phyloP scores from a whole-genome alignment of 345 rosid genomes.

The Eucalyptus polybractea region DNA sequence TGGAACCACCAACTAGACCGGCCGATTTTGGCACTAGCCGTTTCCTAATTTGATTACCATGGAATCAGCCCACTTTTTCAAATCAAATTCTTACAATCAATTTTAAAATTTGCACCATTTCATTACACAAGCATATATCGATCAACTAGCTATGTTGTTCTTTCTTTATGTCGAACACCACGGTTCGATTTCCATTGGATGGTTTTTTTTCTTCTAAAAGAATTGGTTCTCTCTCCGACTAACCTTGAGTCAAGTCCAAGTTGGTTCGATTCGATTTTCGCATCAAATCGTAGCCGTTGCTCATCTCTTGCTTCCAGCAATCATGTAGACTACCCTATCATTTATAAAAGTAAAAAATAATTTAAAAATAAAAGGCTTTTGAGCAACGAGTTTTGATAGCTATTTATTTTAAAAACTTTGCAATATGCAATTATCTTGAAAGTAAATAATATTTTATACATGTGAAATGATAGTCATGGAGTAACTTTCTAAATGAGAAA shows the following conservation, averaged over 20 bases:
- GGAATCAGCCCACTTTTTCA: not conserved
- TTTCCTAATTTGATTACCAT: not conserved
- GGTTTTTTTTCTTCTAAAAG: not conserved
- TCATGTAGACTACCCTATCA: not conserved
- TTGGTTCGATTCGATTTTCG: accelerated
- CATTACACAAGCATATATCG: not conserved
- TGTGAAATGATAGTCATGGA: not conserved
- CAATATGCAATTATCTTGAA: not conserved
- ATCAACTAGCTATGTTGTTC: not conserved
- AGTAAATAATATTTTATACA: not conserved
- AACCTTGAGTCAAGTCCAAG: not conserved
- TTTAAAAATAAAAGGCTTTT: not conserved
- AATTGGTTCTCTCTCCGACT: not conserved
- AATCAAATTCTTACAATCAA: not conserved
- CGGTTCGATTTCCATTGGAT: not conserved
- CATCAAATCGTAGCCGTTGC: not conserved
- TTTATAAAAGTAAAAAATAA: not conserved
- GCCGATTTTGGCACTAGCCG: not conserved
- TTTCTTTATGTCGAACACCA: not conserved
- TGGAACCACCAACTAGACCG: not conserved
- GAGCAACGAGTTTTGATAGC: not conserved
- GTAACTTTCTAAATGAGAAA: not conserved
- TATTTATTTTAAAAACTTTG: not conserved
- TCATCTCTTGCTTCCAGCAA: not conserved
- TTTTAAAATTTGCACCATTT: not conserved